Base-by-base conservation (phyloP, 2,329 filamentous ascomycete genomes). In the Cytospora piceicola region DNA sequence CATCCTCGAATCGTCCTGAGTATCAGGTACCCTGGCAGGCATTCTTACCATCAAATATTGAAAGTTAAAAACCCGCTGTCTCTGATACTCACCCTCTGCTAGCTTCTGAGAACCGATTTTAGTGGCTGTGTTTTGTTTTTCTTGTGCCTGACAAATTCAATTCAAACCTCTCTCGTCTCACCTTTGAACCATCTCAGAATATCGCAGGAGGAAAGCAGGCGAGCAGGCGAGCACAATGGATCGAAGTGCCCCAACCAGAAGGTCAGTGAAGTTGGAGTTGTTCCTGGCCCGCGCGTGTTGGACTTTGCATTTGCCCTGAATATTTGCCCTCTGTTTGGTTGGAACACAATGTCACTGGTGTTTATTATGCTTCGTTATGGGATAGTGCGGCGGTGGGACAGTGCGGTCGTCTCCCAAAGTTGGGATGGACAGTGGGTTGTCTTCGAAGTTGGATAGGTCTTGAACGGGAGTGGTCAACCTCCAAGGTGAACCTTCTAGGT, bases 191-290 rank as follows among this genome's bases (percentile, higher is more conserved):
- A 60, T 34, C 62, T 54, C 51, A 30, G 24, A n/a, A 42, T 20
- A 15, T 34, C 49, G 56, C 24, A 49, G 34, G 34, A 32, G 22
- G 32, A 15, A 49, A 57, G 12, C n/a, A 57, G 32, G 46, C 64
- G 29, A 49, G 20, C n/a, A 29, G 34, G 36, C 55, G n/a, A 22
- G 46, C 63, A 61, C 15, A n/a, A 67, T 67, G 66, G 66, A 67
- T 49, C 63, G 66, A 14, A 54, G 61, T 29, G 66, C 64, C 12
- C 66, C 63, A 42, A 67, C 63, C 54, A 65, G 66, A 59, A 67
- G 66, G 66, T 67, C 7, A 66, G 66, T 67, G 3, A 55, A 53
- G 34, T 30, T 42, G 36, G 32, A 39, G 22, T 27, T n/a, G 14
- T 24, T 9, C 36, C 58, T 36, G 15, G 0, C 36, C 61, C 52